A percentile compares a stretch with the other conserved stretches of the same genome.
These are phyloP conservation scores for Sphaerulina musiva DNA, from an alignment of 2,329 filamentous ascomycete genomes.

Conservation along the genomic window DNA sequence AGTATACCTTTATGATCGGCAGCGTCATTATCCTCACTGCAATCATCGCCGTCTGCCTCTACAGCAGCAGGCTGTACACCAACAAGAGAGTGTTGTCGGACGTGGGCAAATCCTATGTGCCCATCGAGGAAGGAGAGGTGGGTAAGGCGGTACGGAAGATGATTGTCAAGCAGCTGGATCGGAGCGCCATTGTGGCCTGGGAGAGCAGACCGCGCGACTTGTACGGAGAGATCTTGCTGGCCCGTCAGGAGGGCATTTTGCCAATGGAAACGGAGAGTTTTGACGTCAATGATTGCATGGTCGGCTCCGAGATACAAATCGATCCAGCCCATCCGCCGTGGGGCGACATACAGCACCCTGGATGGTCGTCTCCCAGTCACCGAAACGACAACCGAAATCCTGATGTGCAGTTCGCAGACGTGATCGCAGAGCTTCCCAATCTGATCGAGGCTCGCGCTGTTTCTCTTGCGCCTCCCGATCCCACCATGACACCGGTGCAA, in stretches of 20 bases:
- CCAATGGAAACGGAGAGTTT: conserved; percentile 17
- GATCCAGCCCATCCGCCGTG: conserved; percentile 54
- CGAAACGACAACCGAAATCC: conserved; percentile 59
- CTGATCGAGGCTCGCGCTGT: conserved; percentile 89
- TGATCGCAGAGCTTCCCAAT: conserved; percentile 77
- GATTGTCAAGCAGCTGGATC: conserved; percentile 63
- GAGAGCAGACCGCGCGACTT: conserved; percentile 64
- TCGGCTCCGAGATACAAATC: conserved; percentile 36
- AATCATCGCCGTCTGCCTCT: conserved; percentile 66
- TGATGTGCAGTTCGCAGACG: conserved; percentile 73
- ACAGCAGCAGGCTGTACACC: conserved; percentile 77
- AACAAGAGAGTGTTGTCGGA: conserved; percentile 70
- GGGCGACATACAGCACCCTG: conserved; percentile 78
- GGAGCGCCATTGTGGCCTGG: conserved; percentile 76
- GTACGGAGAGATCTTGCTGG: conserved; percentile 29
- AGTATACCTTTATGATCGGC: conserved; percentile 77
- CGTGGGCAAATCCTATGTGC: conserved; percentile 82
- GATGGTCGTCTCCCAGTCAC: conserved; percentile 73
- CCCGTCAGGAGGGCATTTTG: conserved; percentile 27
- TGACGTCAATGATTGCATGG: conserved; percentile 22
- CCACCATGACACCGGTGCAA: conserved; percentile 40
- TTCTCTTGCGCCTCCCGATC: conserved; percentile 64
- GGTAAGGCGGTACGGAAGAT: conserved; percentile 66
- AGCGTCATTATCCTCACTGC: conserved; percentile 69
- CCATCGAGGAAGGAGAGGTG: conserved; percentile 78